These are phyloP conservation scores for Aphanomyces astaci DNA, from an alignment of 352 stramenopile genomes.

Conservation along the genomic window DNA sequence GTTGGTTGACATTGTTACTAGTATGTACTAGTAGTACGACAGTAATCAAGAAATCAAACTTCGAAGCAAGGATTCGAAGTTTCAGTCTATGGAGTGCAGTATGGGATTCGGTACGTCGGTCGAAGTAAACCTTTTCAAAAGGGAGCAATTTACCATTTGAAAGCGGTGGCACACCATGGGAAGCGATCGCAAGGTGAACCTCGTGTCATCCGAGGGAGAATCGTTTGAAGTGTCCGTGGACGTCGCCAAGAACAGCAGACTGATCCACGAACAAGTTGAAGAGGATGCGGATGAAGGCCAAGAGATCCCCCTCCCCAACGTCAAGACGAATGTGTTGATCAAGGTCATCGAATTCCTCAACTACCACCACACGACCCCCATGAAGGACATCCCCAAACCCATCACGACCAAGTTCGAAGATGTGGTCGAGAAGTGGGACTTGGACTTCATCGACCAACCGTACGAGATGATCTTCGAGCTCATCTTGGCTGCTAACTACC, in stretches of 20 bases:
- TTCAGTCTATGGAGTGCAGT: no score
- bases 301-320: conserved; percentile 53
- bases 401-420: conserved; percentile 47
- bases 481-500: conserved; percentile 59
- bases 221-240: conserved; percentile 36
- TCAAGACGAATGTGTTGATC: conserved; percentile 40
- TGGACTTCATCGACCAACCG: conserved; percentile 42
- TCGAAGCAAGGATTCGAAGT: no score
- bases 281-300: conserved; percentile 34
- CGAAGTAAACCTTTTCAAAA: no score
- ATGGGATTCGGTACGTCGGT: no score
- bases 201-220: conserved; percentile 51
- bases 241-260: conserved; percentile 38
- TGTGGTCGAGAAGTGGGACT: conserved; percentile 44
- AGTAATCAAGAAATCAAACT: no score
- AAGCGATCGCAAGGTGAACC: no score
- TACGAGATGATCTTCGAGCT: conserved; percentile 58
- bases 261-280: conserved; percentile 46
- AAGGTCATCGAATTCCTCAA: conserved; percentile 55
- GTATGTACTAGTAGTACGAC: no score
- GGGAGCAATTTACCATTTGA: no score
- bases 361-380: conserved; percentile 44
- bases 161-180: no score
- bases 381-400: conserved; percentile 56
- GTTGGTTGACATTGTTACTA: no score